A percentile compares a stretch with the other conserved stretches of the same genome.
Evolutionary conservation across 129 eudicot genomes (phyloP).

Genomic region (Artemisia tridentata): DNA sequence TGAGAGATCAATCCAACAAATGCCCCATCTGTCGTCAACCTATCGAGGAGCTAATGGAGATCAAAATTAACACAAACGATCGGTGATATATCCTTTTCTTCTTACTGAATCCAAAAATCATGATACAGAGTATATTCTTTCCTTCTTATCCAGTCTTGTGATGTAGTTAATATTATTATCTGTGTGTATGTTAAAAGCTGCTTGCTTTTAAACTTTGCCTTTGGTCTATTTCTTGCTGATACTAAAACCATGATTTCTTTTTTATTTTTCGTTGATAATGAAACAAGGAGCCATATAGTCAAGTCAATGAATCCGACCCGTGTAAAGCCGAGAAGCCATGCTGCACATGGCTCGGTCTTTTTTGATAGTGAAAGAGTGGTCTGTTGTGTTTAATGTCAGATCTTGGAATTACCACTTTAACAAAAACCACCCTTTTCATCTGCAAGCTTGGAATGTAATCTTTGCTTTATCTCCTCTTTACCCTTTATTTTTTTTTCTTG

Average conservation of each 20-base stretch:
- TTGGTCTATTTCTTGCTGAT: background rate
- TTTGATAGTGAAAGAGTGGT: slow-evolving; percentile 22
- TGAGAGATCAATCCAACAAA: slow-evolving; percentile 82
- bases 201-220: slow-evolving; percentile 5
- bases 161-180: slow-evolving; percentile 21
- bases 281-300: slow-evolving; percentile 21
- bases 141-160: slow-evolving; percentile 20
- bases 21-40: slow-evolving; percentile 96
- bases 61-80: slow-evolving; percentile 48
- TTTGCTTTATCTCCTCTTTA: slow-evolving; percentile 25
- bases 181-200: slow-evolving; percentile 23
- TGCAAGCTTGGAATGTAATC: slow-evolving; percentile 34
- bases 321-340: background rate
- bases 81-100: slow-evolving; percentile 45
- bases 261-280: background rate
- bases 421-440: slow-evolving; percentile 16
- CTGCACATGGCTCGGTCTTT: slow-evolving; percentile 9
- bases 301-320: background rate
- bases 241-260: background rate
- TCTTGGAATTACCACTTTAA: slow-evolving; percentile 22
- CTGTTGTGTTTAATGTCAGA: slow-evolving; percentile 1
- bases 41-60: slow-evolving; percentile 80
- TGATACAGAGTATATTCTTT: slow-evolving; percentile 31
- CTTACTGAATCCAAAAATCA: slow-evolving; percentile 27
- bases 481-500: slow-evolving; percentile 19